phyloP scores from a whole-genome alignment of 2,329 filamentous ascomycete genomes.

The Colletotrichum sp. region DNA sequence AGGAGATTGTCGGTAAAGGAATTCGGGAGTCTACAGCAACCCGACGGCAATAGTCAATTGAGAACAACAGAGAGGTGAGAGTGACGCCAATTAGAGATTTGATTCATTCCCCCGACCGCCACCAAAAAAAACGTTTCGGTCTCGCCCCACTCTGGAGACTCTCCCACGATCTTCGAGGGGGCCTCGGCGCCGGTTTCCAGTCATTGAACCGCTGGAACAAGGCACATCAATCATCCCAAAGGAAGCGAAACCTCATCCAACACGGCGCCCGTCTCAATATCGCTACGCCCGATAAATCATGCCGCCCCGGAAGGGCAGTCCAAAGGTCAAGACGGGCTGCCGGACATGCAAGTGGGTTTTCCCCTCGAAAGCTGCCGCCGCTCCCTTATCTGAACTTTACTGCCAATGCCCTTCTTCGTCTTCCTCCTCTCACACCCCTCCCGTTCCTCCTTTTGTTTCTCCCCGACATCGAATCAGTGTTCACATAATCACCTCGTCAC shows the following conservation, averaged over 20 bases:
- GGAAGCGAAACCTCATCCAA: background rate
- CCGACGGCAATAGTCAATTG: background rate
- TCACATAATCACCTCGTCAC: background rate
- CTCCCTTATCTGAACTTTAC: background rate
- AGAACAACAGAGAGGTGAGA: background rate
- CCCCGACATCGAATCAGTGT: background rate
- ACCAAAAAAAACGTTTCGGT: background rate
- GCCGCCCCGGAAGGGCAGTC: slow-evolving; percentile 16
- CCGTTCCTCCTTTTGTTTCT: background rate
- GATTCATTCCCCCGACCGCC: background rate
- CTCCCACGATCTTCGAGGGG: background rate
- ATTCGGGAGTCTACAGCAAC: background rate
- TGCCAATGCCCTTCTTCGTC: background rate
- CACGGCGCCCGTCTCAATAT: background rate
- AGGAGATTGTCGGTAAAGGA: background rate
- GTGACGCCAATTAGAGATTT: background rate
- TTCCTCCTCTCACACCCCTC: background rate
- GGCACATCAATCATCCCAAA: background rate
- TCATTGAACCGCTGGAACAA: background rate
- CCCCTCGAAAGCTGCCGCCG: background rate
- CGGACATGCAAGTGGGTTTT: slow-evolving; percentile 59
- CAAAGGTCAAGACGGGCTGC: slow-evolving; percentile 54
- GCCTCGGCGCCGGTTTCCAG: background rate
- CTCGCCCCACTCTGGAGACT: background rate
- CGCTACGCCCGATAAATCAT: background rate